Percentiles rank a stretch among this genome's conserved stretches.
phyloP scores from a whole-genome alignment of 1,284 basidiomycete species.

The Naganishia sp. region DNA sequence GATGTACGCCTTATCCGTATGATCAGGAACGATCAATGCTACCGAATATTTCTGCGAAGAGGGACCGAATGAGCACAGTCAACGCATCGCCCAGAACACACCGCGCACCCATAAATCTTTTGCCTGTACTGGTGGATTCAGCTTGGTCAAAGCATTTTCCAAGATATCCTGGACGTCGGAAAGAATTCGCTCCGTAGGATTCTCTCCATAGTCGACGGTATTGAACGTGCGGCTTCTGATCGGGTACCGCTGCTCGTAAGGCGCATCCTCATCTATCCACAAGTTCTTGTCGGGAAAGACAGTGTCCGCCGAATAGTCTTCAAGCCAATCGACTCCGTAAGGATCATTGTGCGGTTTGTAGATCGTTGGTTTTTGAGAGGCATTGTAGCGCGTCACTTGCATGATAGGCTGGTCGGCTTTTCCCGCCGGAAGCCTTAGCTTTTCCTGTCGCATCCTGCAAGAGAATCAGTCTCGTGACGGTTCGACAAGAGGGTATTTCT shows the following conservation, averaged over 20 bases:
- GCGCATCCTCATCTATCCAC: conserved; percentile 64
- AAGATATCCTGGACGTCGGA: conserved; percentile 77
- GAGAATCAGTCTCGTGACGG: conserved; percentile 71
- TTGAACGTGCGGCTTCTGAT: conserved; percentile 77
- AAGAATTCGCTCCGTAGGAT: conserved; percentile 62
- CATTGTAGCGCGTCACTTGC: conserved; percentile 56
- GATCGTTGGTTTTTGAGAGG: conserved; percentile 59
- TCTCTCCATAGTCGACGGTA: conserved; percentile 69
- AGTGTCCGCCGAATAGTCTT: conserved; percentile 45
- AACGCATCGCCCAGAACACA: not conserved
- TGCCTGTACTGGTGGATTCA: conserved; percentile 59
- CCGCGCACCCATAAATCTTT: conserved; percentile 63
- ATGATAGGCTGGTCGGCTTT: conserved; percentile 74
- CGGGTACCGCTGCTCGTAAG: conserved; percentile 75
- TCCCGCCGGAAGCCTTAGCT: conserved; percentile 74
- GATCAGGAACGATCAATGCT: conserved; percentile 88
- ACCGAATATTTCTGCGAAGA: conserved; percentile 73
- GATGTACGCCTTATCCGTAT: conserved; percentile 82
- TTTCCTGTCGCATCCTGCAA: conserved; percentile 86
- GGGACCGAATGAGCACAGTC: conserved; percentile 6
- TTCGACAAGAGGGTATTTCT: not conserved
- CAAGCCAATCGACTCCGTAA: conserved; percentile 77
- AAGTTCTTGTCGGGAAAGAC: conserved; percentile 77
- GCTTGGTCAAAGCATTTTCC: conserved; percentile 61
- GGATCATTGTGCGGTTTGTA: conserved; percentile 73